A percentile compares a stretch with the other conserved stretches of the same genome.
Evolutionary conservation across 148 eudicot genomes (phyloP).

Genomic region (Pharnaceum exiguum): DNA sequence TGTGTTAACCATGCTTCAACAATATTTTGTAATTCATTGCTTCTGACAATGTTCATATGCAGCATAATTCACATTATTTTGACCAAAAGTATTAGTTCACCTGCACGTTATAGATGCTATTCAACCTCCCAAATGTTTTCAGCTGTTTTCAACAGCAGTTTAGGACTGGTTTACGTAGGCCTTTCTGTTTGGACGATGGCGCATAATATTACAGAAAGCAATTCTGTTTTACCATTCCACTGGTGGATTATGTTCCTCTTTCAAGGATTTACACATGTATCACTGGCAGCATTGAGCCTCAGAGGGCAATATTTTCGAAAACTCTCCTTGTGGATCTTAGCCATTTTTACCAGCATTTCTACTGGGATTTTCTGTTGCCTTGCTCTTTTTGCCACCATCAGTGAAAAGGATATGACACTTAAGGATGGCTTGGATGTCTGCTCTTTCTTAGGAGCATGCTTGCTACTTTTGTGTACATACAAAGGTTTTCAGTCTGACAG

Average conservation of each 20-base stretch:
- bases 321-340: conserved; percentile 37
- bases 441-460: conserved; percentile 57
- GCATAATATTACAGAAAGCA: conserved; percentile 21
- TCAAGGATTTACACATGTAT: conserved; percentile 62
- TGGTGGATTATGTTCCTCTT: conserved; percentile 50
- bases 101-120: conserved; percentile 10
- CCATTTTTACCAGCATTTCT: conserved; percentile 34
- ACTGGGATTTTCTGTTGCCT: conserved; percentile 23
- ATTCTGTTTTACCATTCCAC: conserved; percentile 44
- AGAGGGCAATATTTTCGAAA: conserved; percentile 34
- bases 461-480: conserved; percentile 59
- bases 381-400: conserved; percentile 34
- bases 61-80: conserved; percentile 31
- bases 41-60: conserved; percentile 39
- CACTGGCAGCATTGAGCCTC: conserved; percentile 48
- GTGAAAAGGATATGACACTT: conserved; percentile 30
- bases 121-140: conserved; percentile 35
- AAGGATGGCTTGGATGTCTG: conserved; percentile 48
- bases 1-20: conserved; percentile 59
- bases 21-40: conserved; percentile 44
- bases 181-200: conserved; percentile 15
- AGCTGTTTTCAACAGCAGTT: conserved; percentile 40
- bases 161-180: too few relatives aligned
- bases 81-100: conserved; percentile 14
- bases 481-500: conserved; percentile 42